Percentiles rank a stretch among this genome's conserved stretches.
Evolutionary conservation across 345 rosid species (phyloP).

Genomic region (Sapria himalayana): DNA sequence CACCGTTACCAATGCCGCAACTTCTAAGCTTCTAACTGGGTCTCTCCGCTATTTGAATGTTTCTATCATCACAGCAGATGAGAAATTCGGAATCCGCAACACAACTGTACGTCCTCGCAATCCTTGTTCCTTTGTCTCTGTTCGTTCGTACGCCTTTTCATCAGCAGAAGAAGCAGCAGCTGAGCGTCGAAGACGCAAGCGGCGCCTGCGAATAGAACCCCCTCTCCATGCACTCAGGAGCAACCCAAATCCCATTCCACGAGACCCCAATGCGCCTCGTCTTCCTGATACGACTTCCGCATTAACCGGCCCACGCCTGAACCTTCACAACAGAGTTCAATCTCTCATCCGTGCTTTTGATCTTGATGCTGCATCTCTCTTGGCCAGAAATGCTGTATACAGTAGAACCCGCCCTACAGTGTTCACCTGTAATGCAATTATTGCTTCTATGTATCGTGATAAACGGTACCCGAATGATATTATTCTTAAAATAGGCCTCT

Average conservation of each 20-base stretch:
- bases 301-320: constrained; percentile 75
- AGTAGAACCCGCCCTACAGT: constrained; percentile 66
- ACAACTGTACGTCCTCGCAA: constrained; percentile 6
- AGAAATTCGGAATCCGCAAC: constrained; percentile 3
- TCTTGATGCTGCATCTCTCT: constrained; percentile 66
- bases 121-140: constrained; percentile 9
- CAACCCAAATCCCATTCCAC: constrained; percentile 32
- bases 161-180: constrained; percentile 96
- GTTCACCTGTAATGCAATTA: constrained; percentile 93
- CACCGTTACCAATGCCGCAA: constrained; percentile 5
- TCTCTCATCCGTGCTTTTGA: constrained; percentile 85
- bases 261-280: constrained; percentile 89
- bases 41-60: no score
- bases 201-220: constrained; percentile 80
- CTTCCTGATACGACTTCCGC: constrained; percentile 69
- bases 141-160: constrained; percentile 43
- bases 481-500: no score
- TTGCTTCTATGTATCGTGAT: constrained; percentile 83
- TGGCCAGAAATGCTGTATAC: constrained; percentile 66
- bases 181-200: constrained; percentile 78
- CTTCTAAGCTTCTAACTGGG: constrained; percentile 3
- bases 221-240: constrained; percentile 75
- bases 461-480: no score
- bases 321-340: constrained; percentile 81
- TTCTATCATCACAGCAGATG: no score